Evolutionary conservation across 441 rosid genomes (phyloP), one percentile per base, ranked within the genome.

Genomic region (Codiaeum variegatum): DNA sequence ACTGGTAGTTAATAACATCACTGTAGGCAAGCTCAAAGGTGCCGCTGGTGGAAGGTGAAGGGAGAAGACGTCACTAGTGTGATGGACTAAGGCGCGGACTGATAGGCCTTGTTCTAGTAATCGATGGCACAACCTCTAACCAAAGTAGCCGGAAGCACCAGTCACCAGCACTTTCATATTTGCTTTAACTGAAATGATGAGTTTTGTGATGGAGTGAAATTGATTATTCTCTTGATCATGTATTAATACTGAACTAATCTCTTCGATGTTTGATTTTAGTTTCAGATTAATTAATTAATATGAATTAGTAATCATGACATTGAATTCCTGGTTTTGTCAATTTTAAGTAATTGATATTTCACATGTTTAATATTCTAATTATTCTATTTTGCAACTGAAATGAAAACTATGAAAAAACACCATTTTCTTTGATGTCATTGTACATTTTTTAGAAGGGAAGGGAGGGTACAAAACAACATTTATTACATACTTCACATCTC

Each of bases 71-170:
- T 91, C 93, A 79, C 97, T 91, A 73, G 97, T 86, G 29, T 79
- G 97, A 34, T 97, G 93, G 66, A 92, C 94, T 56, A 94, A 73
- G 75, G 95, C 98, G 3, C 97, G 90, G 67, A 91, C 83, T 65
- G 84, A 73, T 83, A 89, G 76, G 75, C 94, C 95, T 32, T 75
- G 84, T 65, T 77, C 76, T 59, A 86, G 81, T 26, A 94, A 92
- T 23, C 84, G 86, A 80, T 80, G 86, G 84, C 95, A 91, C 5
- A 94, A 86, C 77, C 86, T 87, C 26, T 89, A 88, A 32, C 98
- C 98, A 6, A 94, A 63, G 88, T 81, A 94, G 65, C 98, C 98
- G 54, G 96, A 82, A n/a, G 97, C 86, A 75, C 98, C 97, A 68
- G 97, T 92, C 49, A 89, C 88, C 56, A 89, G 64, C 31, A 90